Conservation (phyloP, 768 basidiomycete species). For the Tricholoma matsutake region DNA sequence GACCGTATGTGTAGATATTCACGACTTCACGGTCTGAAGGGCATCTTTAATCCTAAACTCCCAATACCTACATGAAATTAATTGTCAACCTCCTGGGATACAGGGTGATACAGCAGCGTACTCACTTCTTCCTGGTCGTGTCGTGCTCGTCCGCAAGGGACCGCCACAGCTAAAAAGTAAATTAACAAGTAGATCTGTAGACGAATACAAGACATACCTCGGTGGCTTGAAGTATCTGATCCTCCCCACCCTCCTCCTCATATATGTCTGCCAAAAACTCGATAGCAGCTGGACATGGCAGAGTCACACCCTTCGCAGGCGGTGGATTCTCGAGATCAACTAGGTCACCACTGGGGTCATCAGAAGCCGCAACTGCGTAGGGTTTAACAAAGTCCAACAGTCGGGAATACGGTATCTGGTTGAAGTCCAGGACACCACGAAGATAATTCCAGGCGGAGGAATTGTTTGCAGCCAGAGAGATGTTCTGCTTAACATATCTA, state of each 20-base stretch:
- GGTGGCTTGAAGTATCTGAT: constrained; percentile 42
- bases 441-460: constrained; percentile 97
- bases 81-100: neutral
- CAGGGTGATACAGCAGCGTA: neutral
- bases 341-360: constrained; percentile 32
- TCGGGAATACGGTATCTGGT: constrained; percentile 52
- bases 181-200: neutral
- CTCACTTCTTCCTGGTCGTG: constrained; percentile 71
- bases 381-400: constrained; percentile 59
- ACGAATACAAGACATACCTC: constrained; percentile 35
- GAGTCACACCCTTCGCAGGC: constrained; percentile 58
- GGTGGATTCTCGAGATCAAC: constrained; percentile 76
- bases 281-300: constrained; percentile 77
- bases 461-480: constrained; percentile 88
- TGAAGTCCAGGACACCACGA: constrained; percentile 72
- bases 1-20: neutral
- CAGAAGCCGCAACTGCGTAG: constrained; percentile 46
- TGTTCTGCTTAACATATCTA: constrained; percentile 81
- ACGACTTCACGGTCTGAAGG: constrained; percentile 16
- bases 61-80: constrained; percentile 60
- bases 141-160: constrained; percentile 68
- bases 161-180: constrained; percentile 57
- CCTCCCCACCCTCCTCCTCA: constrained; percentile 52
- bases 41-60: constrained; percentile 65
- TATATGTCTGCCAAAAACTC: constrained; percentile 84